phyloP scores from a whole-genome alignment of 192 early-diverging fungal species.

The Coemansia sp. region DNA sequence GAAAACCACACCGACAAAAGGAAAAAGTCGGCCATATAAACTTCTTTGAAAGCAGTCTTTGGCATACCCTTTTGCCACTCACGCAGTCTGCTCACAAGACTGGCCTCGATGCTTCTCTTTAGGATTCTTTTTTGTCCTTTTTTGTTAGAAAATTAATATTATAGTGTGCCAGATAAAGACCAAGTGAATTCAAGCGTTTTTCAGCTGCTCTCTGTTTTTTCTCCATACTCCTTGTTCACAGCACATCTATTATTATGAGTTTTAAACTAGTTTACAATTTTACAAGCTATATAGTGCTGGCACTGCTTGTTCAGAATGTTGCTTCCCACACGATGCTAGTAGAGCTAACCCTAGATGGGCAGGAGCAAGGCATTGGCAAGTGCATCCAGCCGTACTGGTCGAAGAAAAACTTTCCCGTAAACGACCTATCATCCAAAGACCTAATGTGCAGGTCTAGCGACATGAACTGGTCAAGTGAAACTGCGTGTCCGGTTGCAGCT shows the following conservation, averaged over 20 bases:
- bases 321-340: background rate
- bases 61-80: no score
- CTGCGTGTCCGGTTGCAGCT: conserved; percentile 4
- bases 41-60: no score
- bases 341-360: background rate
- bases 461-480: conserved; percentile 1
- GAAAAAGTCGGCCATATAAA: no score
- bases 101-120: no score
- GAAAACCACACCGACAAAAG: no score
- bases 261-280: background rate
- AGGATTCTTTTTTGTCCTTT: no score
- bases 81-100: no score
- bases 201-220: background rate
- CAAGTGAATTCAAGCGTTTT: no score
- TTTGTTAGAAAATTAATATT: no score
- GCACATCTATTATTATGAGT: background rate
- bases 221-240: background rate
- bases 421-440: background rate
- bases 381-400: conserved; percentile 15
- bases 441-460: conserved; percentile 7
- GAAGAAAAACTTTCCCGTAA: conserved; percentile 3
- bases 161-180: no score
- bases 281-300: background rate
- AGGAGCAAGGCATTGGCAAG: background rate
- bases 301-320: conserved; percentile 1